Conservation (phyloP, 1,139 yeast species). For the Diutina mesorugosa region DNA sequence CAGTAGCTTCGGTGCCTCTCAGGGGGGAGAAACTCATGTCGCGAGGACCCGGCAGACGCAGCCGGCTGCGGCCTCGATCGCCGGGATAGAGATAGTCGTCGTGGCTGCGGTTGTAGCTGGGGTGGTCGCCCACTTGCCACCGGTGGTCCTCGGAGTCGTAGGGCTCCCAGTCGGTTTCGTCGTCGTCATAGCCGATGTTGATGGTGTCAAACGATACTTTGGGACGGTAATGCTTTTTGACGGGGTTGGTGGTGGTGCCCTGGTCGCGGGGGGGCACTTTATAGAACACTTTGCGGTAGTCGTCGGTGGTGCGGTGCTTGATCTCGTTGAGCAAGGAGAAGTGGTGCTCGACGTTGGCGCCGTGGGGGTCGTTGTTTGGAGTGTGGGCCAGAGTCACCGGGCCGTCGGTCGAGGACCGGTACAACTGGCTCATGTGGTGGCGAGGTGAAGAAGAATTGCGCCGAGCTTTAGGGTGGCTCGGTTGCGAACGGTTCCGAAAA, state of each 20-base stretch:
- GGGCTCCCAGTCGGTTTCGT: constrained; percentile 3
- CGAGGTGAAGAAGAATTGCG: background rate
- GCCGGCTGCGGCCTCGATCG: background rate
- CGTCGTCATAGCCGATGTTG: constrained; percentile 17
- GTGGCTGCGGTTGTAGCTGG: background rate
- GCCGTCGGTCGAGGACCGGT: background rate
- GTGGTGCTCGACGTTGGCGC: background rate
- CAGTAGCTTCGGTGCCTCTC: constrained; percentile 6
- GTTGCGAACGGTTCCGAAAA: background rate
- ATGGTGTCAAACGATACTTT: constrained; percentile 26
- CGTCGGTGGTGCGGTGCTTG: background rate
- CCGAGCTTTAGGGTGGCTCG: background rate
- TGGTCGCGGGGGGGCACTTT: background rate
- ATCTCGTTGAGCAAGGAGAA: background rate
- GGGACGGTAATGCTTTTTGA: background rate
- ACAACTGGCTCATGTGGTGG: background rate
- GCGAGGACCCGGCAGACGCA: background rate
- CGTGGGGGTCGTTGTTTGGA: background rate
- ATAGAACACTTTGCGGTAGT: background rate
- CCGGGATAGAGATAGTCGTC: background rate
- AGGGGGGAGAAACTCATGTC: constrained; percentile 5
- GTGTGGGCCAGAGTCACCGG: background rate
- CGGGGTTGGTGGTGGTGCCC: background rate
- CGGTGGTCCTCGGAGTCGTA: background rate
- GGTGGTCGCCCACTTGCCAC: background rate